phyloP scores from a whole-genome alignment of 2,329 filamentous ascomycete genomes.

The Aspergillus hiratsukae region DNA sequence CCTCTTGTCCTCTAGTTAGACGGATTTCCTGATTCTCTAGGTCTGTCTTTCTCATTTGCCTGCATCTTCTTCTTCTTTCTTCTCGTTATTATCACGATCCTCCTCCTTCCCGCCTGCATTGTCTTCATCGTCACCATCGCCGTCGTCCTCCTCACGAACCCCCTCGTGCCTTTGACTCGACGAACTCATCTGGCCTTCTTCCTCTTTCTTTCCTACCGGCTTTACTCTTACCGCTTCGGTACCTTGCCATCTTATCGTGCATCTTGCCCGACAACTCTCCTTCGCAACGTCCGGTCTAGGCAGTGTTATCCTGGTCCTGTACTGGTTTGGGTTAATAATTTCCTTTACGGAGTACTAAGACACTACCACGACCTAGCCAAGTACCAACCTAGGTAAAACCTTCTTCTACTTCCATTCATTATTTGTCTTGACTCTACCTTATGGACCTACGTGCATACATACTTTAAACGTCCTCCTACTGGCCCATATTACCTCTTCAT shows the following conservation, averaged over 20 bases:
- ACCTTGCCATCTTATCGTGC: not conserved
- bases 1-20: constrained; percentile 15
- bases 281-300: not conserved
- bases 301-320: not conserved
- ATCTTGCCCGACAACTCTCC: not conserved
- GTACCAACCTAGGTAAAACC: not conserved
- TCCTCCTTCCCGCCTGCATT: not conserved
- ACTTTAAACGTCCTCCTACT: not conserved
- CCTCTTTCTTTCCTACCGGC: constrained; percentile 13
- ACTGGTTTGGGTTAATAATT: not conserved
- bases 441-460: not conserved
- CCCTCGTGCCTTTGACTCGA: constrained; percentile 12
- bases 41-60: constrained; percentile 13
- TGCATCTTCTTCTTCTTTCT: constrained; percentile 17
- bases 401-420: not conserved
- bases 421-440: constrained; percentile 3
- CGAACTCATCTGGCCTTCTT: constrained; percentile 9
- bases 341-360: not conserved
- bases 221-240: not conserved
- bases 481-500: not conserved
- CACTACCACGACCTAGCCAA: not conserved
- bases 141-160: constrained; percentile 4
- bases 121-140: constrained; percentile 6
- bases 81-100: constrained; percentile 13
- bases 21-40: constrained; percentile 24